These are phyloP conservation scores for Cladosporium sp. DNA, from an alignment of 2,329 filamentous ascomycete genomes.

Conservation along the genomic window DNA sequence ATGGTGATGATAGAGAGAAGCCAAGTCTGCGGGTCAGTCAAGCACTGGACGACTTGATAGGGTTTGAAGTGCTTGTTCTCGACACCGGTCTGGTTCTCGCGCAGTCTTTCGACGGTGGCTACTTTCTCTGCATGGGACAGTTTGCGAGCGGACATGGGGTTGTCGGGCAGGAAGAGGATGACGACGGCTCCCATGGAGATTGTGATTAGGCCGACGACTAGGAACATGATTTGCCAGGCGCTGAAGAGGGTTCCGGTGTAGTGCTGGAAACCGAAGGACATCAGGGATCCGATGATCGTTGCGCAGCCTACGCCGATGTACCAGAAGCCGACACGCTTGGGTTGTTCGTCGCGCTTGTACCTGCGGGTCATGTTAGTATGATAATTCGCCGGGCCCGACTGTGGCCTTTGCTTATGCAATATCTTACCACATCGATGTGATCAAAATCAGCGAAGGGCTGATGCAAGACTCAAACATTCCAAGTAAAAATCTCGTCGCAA, in stretches of 20 bases:
- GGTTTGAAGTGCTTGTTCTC: conserved; percentile 50
- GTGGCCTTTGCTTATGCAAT: no score
- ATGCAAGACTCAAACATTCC: conserved; percentile 58
- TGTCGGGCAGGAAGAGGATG: conserved; percentile 63
- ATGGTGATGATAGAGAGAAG: conserved; percentile 51
- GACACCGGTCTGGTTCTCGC: conserved; percentile 45
- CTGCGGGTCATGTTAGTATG: not conserved
- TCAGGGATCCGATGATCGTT: conserved; percentile 40
- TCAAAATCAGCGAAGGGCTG: conserved; percentile 53
- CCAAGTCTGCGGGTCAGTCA: conserved; percentile 61
- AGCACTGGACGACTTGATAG: conserved; percentile 55
- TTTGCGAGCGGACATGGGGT: conserved; percentile 60
- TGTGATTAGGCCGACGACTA: conserved; percentile 42
- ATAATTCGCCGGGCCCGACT: no score
- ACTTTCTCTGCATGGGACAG: conserved; percentile 58
- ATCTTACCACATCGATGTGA: conserved; percentile 51
- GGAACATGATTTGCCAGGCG: conserved; percentile 29
- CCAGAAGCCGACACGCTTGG: conserved; percentile 21
- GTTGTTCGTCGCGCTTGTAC: conserved; percentile 23
- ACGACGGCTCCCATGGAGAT: conserved; percentile 54
- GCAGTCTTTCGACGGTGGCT: conserved; percentile 56
- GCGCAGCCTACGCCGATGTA: conserved; percentile 22
- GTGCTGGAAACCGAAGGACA: conserved; percentile 38
- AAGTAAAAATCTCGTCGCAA: conserved; percentile 57
- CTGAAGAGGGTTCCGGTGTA: conserved; percentile 17